These are phyloP conservation scores for Orbilia brochopaga DNA, from an alignment of 2,329 filamentous ascomycete genomes.

Conservation along the genomic window DNA sequence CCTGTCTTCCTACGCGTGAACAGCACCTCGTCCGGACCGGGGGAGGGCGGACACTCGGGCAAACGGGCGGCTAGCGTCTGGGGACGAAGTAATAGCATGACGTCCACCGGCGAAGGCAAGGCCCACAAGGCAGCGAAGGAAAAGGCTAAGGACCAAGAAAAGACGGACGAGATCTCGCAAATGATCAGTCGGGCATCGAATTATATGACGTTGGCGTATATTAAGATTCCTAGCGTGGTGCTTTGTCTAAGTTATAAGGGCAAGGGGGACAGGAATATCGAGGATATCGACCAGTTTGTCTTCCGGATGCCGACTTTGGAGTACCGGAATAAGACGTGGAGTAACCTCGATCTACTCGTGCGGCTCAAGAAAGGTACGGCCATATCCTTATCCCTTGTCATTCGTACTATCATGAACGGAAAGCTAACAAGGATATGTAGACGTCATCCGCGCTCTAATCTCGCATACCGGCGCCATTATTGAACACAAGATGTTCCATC, in stretches of 20 bases:
- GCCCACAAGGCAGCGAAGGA: constrained; percentile 56
- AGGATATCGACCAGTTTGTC: constrained; percentile 96
- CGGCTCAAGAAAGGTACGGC: constrained; percentile 78
- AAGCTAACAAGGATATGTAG: constrained; percentile 16
- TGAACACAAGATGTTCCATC: constrained; percentile 92
- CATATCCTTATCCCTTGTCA: neutral
- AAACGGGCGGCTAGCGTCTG: constrained; percentile 19
- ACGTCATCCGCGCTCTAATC: constrained; percentile 90
- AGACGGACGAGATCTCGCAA: constrained; percentile 85
- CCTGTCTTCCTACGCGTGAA: constrained; percentile 33
- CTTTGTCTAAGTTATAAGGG: constrained; percentile 80
- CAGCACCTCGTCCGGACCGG: constrained; percentile 20
- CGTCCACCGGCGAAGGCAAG: constrained; percentile 27
- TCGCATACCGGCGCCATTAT: constrained; percentile 96
- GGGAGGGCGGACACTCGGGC: constrained; percentile 33
- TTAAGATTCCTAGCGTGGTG: constrained; percentile 93
- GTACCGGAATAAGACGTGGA: constrained; percentile 99
- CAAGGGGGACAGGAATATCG: constrained; percentile 90
- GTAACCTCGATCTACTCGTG: constrained; percentile 89
- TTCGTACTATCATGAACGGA: neutral
- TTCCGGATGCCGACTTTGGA: constrained; percentile 94
- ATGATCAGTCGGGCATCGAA: constrained; percentile 96
- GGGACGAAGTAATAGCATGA: constrained; percentile 55
- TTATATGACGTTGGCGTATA: constrained; percentile 96
- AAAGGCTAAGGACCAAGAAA: constrained; percentile 63